Base-by-base conservation (phyloP, 768 basidiomycete species). In the Kwoniella mangroviensis region DNA sequence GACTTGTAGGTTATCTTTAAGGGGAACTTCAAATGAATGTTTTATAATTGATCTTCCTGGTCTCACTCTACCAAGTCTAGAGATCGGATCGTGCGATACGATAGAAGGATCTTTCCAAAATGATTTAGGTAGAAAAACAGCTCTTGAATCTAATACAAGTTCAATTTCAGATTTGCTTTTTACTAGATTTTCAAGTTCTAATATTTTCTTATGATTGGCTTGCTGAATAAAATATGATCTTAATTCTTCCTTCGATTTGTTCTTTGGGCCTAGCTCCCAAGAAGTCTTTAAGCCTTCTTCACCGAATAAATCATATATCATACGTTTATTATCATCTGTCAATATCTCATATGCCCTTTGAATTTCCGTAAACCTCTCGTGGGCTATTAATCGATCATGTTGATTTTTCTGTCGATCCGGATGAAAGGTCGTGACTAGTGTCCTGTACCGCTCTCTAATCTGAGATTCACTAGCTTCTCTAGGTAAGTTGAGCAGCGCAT, bases 291-390 rank as follows among this genome's bases (percentile, higher is more conserved):
- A 68, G 4, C 85, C 85, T 42, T 84, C 53, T 82, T 83, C 80
- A 86, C 92, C 92, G 76, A 92, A 85, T 41, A 86, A 82, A 79
- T 93, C 91, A 82, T 94, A 93, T 6, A 92, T 88, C 61, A 88
- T 89, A 22, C 92, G 61, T 69, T 77, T 76, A 21, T 82, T 73
- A 28, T 75, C 71, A 68, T 94, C 91, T 51, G 89, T 90, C 34
- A 93, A 82, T 24, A 93, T 89, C 87, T 93, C 89, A 79, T 93
- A 93, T 13, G 93, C 92, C 73, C 90, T 90, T 73, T 93, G 91
- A 22, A 94, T 87, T 79, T 90, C 88, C 19, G 90, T 85, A 72
- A 94, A 93, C 60, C 87, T 87, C 41, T 86, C 85, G 26, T 88
- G 87, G 0, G 93, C 92, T 1, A 87, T 86, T 59, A 84, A 86